phyloP scores from a whole-genome alignment of 345 rosid genomes.

The Iberis pinnata region DNA sequence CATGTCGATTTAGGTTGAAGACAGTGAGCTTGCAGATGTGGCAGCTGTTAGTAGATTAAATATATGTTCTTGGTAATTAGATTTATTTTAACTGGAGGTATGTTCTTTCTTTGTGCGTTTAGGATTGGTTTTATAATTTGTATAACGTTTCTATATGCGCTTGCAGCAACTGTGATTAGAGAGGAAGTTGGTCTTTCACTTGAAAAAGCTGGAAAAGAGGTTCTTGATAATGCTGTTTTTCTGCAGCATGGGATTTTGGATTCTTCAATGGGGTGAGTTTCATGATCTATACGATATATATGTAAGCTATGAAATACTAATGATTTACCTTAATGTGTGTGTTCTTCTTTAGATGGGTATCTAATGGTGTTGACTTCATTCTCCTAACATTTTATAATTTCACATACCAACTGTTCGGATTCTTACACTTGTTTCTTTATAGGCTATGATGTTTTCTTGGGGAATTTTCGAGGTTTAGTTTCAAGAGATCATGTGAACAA shows the following conservation, averaged over 20 bases:
- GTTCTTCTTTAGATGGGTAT: slow-evolving; percentile 69
- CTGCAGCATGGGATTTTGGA: slow-evolving; percentile 91
- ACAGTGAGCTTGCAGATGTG: slow-evolving; percentile 97
- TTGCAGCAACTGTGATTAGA: slow-evolving; percentile 75
- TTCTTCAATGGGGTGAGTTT: slow-evolving; percentile 92
- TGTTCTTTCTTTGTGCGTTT: neutral
- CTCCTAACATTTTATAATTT: neutral
- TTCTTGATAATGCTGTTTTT: slow-evolving; percentile 83
- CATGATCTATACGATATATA: slow-evolving; percentile 10
- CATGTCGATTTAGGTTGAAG: slow-evolving; percentile 66
- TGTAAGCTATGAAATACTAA: too few relatives aligned
- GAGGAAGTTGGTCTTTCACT: slow-evolving; percentile 93
- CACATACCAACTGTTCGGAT: neutral
- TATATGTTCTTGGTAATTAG: slow-evolving; percentile 89
- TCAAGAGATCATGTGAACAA: slow-evolving; percentile 84
- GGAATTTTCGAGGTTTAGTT: slow-evolving; percentile 88
- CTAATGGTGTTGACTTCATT: slow-evolving; percentile 51
- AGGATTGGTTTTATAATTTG: neutral
- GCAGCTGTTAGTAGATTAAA: slow-evolving; percentile 97
- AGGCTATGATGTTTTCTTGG: slow-evolving; percentile 95
- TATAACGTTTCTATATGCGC: neutral
- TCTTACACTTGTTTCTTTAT: slow-evolving; percentile 21
- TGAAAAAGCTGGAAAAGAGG: slow-evolving; percentile 92
- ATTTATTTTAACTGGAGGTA: slow-evolving; percentile 77
- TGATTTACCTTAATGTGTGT: too few relatives aligned